Evolutionary conservation across 495 filamentous ascomycete species (phyloP).

Genomic region (Xeromyces bisporus): DNA sequence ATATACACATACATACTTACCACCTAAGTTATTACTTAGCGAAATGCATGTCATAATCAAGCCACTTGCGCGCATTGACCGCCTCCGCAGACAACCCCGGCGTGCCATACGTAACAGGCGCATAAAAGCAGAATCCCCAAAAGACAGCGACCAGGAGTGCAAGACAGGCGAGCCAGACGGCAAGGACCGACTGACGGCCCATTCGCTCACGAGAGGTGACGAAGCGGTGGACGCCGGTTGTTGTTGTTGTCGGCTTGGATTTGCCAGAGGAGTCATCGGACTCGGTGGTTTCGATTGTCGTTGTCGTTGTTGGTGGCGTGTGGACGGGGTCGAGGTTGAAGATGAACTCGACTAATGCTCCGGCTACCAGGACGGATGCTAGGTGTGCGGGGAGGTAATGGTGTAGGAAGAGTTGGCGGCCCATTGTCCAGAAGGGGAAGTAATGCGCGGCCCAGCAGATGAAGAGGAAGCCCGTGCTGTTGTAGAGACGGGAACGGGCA

Average conservation of each 20-base stretch:
- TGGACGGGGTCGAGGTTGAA: constrained; percentile 68
- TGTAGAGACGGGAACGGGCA: constrained; percentile 84
- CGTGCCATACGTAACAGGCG: constrained; percentile 86
- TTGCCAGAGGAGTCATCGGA: constrained; percentile 30
- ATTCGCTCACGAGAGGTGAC: constrained; percentile 63
- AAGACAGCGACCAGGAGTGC: constrained; percentile 53
- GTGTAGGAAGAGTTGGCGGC: constrained; percentile 57
- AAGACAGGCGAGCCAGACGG: constrained; percentile 57
- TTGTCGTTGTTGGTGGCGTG: constrained; percentile 9
- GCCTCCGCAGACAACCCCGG: constrained; percentile 73
- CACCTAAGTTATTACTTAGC: constrained; percentile 94
- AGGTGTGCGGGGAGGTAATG: constrained; percentile 80
- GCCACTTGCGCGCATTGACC: constrained; percentile 79
- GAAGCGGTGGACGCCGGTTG: constrained; percentile 19
- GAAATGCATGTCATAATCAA: constrained; percentile 95
- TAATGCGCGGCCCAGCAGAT: constrained; percentile 66
- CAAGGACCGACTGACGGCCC: constrained; percentile 58
- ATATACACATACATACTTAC: too few relatives aligned
- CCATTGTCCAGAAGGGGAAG: constrained; percentile 61
- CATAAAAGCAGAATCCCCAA: constrained; percentile 80
- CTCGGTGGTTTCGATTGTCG: constrained; percentile 27
- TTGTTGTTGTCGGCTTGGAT: constrained; percentile 14
- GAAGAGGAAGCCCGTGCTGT: constrained; percentile 97
- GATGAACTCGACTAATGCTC: constrained; percentile 93
- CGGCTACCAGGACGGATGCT: constrained; percentile 79